phyloP scores from a whole-genome alignment of 306 rosid species.

The Cucumis cinereus region DNA sequence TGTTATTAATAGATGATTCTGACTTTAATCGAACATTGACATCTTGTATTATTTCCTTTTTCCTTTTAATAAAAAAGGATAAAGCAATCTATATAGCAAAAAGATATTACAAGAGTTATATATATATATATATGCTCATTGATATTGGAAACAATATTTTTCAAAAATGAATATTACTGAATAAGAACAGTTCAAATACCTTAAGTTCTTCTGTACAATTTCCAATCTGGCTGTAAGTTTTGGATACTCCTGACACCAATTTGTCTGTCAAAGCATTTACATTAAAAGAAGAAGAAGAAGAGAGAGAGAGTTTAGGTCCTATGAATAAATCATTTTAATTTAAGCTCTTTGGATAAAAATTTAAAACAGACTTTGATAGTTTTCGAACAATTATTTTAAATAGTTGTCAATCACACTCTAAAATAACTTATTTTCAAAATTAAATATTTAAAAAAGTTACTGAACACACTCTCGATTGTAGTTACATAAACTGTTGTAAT shows the following conservation, averaged over 20 bases:
- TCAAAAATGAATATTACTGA: not conserved
- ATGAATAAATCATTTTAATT: too few relatives aligned
- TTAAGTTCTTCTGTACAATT: constrained; percentile 40
- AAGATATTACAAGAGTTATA: not conserved
- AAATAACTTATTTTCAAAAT: too few relatives aligned
- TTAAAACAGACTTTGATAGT: too few relatives aligned
- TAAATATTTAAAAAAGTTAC: too few relatives aligned
- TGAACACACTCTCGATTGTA: accelerated
- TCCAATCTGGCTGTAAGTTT: constrained; percentile 46
- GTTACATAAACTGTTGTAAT: not conserved
- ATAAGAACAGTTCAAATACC: constrained; percentile 23
- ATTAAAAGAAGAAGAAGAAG: not conserved
- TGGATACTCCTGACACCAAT: constrained; percentile 38
- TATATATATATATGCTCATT: not conserved
- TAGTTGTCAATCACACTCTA: too few relatives aligned
- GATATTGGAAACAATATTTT: not conserved
- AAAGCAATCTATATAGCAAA: not conserved
- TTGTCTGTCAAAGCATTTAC: constrained; percentile 15
- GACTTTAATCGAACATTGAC: not conserved
- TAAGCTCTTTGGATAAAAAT: too few relatives aligned
- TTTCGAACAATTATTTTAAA: too few relatives aligned
- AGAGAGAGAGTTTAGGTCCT: too few relatives aligned
- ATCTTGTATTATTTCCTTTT: not conserved
- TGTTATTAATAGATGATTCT: not conserved
- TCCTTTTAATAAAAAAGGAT: not conserved